Evolutionary conservation across 305 asterid genomes (phyloP).

Genomic region (Fraxinus angustifolia): DNA sequence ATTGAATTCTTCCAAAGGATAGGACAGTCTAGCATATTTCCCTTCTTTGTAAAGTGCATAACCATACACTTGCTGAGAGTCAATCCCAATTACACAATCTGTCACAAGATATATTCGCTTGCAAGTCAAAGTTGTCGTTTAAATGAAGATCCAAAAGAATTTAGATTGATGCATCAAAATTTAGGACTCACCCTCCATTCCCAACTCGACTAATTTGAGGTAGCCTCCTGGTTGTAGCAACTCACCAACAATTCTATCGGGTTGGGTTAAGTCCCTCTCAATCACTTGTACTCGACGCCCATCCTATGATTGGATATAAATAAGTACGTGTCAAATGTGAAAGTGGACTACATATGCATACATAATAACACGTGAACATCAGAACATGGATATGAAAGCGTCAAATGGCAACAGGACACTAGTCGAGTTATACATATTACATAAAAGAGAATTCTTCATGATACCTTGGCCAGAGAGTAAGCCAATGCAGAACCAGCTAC

Average conservation of each 20-base stretch:
- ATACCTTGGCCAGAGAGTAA: slow-evolving; percentile 46
- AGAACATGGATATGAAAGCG: background rate
- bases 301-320: slow-evolving; percentile 25
- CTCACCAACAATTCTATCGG: slow-evolving; percentile 53
- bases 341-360: background rate
- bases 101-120: background rate
- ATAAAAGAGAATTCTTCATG: background rate
- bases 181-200: slow-evolving; percentile 42
- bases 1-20: slow-evolving; percentile 38
- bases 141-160: background rate
- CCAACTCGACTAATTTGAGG: slow-evolving; percentile 44
- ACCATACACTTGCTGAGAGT: slow-evolving; percentile 43
- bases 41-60: slow-evolving; percentile 48
- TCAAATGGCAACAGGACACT: background rate
- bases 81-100: slow-evolving; percentile 47
- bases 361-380: background rate
- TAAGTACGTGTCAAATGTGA: background rate
- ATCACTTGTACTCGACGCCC: slow-evolving; percentile 49
- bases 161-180: background rate
- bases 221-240: slow-evolving; percentile 57
- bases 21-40: slow-evolving; percentile 35
- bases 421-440: background rate
- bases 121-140: background rate
- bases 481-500: slow-evolving; percentile 55
- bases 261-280: slow-evolving; percentile 52